Conservation (phyloP, 345 rosid genomes). For the Abelmoschus esculentus region DNA sequence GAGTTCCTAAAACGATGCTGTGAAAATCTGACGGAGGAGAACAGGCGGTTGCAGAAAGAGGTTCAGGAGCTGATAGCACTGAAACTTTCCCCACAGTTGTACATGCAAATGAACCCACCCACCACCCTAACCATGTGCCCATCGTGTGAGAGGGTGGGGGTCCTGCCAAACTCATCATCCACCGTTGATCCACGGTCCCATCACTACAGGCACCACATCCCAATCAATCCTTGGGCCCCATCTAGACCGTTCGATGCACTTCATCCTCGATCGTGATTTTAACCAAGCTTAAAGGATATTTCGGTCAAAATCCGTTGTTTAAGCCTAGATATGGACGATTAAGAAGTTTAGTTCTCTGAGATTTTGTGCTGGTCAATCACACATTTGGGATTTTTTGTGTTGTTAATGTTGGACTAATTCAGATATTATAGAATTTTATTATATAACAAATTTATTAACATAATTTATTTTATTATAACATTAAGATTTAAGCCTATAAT, state of each 20-base stretch:
- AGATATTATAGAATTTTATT: too few relatives aligned
- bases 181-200: constrained; percentile 26
- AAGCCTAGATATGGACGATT: too few relatives aligned
- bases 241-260: constrained; percentile 37
- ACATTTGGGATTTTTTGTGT: too few relatives aligned
- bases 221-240: constrained; percentile 52
- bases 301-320: constrained; percentile 8
- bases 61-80: constrained; percentile 91
- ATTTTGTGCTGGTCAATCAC: too few relatives aligned
- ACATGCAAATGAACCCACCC: constrained; percentile 98
- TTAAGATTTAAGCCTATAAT: too few relatives aligned
- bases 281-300: constrained; percentile 1
- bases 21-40: constrained; percentile 92
- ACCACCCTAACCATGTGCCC: constrained; percentile 99
- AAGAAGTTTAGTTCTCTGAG: too few relatives aligned
- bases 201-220: constrained; percentile 13
- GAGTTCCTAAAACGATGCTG: constrained; percentile 93
- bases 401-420: too few relatives aligned
- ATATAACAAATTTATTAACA: too few relatives aligned
- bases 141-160: constrained; percentile 83
- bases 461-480: neutral
- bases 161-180: constrained; percentile 40
- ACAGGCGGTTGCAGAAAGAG: constrained; percentile 89
- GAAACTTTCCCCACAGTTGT: constrained; percentile 92
- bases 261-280: constrained; percentile 43